Evolutionary conservation across 2,329 filamentous ascomycete species (phyloP).

Genomic region (Chrysosporium queenslandicum): DNA sequence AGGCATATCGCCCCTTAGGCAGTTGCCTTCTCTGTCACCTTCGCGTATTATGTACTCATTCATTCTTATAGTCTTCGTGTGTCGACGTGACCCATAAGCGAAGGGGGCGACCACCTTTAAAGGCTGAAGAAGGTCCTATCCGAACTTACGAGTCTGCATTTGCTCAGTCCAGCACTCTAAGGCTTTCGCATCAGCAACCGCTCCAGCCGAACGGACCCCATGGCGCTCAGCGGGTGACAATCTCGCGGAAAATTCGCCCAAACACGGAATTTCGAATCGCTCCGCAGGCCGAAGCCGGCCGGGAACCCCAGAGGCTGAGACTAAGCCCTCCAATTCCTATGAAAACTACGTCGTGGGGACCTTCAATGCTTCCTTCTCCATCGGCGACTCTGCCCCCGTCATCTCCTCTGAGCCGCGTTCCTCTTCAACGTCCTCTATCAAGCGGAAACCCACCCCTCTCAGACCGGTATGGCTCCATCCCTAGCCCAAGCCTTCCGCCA

Average conservation of each 20-base stretch:
- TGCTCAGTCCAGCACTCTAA: slow-evolving; percentile 12
- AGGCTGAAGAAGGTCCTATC: slow-evolving; percentile 22
- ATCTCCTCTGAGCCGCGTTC: not conserved
- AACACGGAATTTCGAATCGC: slow-evolving; percentile 14
- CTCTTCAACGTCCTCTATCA: slow-evolving; percentile 6
- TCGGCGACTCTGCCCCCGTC: slow-evolving; percentile 11
- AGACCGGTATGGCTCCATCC: not conserved
- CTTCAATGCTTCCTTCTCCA: slow-evolving; percentile 14
- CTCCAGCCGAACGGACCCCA: not conserved
- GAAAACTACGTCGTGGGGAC: slow-evolving; percentile 10
- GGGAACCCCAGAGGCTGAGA: slow-evolving; percentile 10
- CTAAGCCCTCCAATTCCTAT: slow-evolving; percentile 8
- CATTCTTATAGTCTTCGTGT: slow-evolving; percentile 22
- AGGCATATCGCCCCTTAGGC: no score
- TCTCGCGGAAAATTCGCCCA: slow-evolving; percentile 17
- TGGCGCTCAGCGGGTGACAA: slow-evolving; percentile 10
- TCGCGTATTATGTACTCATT: not conserved
- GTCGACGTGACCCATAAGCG: slow-evolving; percentile 31
- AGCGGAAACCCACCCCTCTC: not conserved
- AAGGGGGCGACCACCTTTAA: slow-evolving; percentile 26
- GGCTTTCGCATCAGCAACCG: slow-evolving; percentile 9
- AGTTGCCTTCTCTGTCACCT: not conserved
- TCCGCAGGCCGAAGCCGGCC: slow-evolving; percentile 2
- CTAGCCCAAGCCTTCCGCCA: not conserved
- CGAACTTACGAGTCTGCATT: slow-evolving; percentile 16